Conservation (phyloP, 2,329 filamentous ascomycete genomes). For the Colletotrichum cuscutae region DNA sequence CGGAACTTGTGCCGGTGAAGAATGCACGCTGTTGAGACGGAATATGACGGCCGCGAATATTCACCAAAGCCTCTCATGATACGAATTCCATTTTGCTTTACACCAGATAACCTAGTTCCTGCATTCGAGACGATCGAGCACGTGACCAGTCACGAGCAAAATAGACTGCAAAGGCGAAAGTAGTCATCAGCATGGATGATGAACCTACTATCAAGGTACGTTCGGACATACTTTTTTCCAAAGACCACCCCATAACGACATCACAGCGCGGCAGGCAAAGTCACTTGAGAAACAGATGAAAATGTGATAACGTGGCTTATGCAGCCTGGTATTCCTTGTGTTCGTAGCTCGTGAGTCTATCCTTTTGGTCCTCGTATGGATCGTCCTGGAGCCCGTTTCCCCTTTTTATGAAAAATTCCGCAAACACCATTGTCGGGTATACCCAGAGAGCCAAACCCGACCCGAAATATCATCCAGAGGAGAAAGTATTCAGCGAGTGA, state of each 20-base stretch:
- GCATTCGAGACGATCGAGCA: too few species aligned
- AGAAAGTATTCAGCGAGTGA: conserved; percentile 34
- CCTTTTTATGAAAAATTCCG: conserved; percentile 28
- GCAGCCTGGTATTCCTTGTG: conserved; percentile 35
- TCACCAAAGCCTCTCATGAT: too few species aligned
- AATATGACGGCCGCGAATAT: too few species aligned
- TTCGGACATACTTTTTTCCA: background rate
- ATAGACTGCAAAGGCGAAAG: too few species aligned
- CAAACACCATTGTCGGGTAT: conserved; percentile 35
- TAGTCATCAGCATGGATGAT: too few species aligned
- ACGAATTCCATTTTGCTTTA: too few species aligned
- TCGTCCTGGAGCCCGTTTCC: conserved; percentile 27
- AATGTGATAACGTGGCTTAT: background rate
- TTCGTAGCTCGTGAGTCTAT: conserved; percentile 41
- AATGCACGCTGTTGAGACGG: too few species aligned
- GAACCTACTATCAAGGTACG: too few species aligned
- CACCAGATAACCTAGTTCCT: too few species aligned
- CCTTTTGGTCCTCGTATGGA: conserved; percentile 29
- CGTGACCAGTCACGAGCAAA: too few species aligned
- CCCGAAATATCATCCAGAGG: conserved; percentile 31
- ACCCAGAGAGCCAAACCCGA: conserved; percentile 28
- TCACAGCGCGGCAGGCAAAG: background rate
- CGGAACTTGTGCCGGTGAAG: too few species aligned
- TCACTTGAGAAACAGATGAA: background rate
- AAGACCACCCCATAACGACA: background rate